phyloP scores from a whole-genome alignment of 106 monocot species.

The Phalaenopsis aphrodite region DNA sequence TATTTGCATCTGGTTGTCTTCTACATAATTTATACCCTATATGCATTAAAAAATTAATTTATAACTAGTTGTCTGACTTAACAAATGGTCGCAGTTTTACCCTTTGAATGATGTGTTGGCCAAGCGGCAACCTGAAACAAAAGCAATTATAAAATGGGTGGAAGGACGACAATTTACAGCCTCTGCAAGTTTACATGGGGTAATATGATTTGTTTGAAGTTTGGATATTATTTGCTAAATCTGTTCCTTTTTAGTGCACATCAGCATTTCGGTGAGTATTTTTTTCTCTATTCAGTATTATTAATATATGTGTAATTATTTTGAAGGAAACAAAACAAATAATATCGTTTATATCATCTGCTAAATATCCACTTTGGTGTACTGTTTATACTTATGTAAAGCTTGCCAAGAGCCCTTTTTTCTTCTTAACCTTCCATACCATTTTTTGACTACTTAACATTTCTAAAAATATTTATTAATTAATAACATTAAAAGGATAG shows the following conservation, averaged over 20 bases:
- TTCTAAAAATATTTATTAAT: background rate
- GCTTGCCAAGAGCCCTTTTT: background rate
- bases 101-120: constrained; percentile 45
- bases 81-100: constrained; percentile 53
- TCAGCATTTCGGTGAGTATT: background rate
- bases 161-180: constrained; percentile 63
- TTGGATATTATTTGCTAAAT: background rate
- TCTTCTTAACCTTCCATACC: background rate
- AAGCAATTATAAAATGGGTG: constrained; percentile 85
- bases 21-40: background rate
- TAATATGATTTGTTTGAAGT: constrained; percentile 20
- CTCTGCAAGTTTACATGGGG: constrained; percentile 99
- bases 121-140: constrained; percentile 86
- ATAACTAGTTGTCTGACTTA: constrained; percentile 7
- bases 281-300: background rate
- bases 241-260: background rate
- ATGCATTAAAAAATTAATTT: background rate
- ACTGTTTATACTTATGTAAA: background rate
- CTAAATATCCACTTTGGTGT: background rate
- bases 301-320: background rate
- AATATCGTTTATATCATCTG: background rate
- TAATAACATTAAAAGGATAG: background rate
- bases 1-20: background rate
- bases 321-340: background rate
- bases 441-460: background rate